Percentiles rank a stretch among this genome's conserved stretches.
phyloP scores from a whole-genome alignment of 257 asterid genomes.

The Solanum paucissectum region DNA sequence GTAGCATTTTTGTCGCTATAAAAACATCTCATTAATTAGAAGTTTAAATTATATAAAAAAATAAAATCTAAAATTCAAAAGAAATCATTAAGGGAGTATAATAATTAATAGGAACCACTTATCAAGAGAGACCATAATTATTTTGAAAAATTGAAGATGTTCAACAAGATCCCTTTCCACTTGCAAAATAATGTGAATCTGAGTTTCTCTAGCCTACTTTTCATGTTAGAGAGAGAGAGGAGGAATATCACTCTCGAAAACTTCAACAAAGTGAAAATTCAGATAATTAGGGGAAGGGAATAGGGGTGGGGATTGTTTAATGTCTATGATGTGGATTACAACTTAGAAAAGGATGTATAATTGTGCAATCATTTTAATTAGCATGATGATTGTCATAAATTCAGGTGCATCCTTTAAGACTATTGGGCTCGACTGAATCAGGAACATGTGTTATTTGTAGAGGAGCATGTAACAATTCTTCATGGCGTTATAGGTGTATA shows the following conservation, averaged over 20 bases:
- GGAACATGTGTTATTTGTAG: conserved; percentile 18
- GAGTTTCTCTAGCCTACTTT: not conserved
- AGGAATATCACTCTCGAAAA: not conserved
- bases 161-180: not conserved
- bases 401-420: conserved; percentile 14
- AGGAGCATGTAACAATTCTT: not conserved
- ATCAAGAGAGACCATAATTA: not conserved
- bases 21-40: not conserved
- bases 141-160: not conserved
- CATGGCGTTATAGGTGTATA: conserved; percentile 34
- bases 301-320: not conserved
- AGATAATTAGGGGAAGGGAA: not conserved
- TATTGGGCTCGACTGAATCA: not conserved
- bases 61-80: not conserved
- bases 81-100: not conserved
- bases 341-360: not conserved
- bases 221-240: not conserved
- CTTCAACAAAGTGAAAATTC: too few species aligned
- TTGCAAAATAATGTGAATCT: not conserved
- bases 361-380: not conserved
- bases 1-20: too few species aligned
- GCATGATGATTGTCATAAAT: not conserved
- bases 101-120: not conserved
- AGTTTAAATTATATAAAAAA: not conserved
- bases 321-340: not conserved